Percentiles rank a stretch among this genome's conserved stretches.
These are phyloP conservation scores for Calycina marina DNA, from an alignment of 2,329 filamentous ascomycete species.

Conservation along the genomic window DNA sequence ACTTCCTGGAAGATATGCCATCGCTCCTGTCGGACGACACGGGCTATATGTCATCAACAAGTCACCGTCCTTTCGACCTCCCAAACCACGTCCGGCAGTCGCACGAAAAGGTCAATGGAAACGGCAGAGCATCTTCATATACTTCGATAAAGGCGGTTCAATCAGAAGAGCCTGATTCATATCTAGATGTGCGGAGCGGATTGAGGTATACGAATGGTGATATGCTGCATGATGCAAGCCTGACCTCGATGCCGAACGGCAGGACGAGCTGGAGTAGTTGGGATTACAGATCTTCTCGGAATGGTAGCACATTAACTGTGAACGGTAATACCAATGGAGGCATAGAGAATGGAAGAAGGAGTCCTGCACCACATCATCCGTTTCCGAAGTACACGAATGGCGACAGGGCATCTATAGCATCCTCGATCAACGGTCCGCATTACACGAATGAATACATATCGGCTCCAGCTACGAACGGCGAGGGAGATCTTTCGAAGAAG, in stretches of 20 bases:
- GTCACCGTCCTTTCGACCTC: slow-evolving; percentile 20
- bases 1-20: slow-evolving; percentile 35
- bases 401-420: slow-evolving; percentile 17
- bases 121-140: slow-evolving; percentile 17
- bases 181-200: slow-evolving; percentile 16
- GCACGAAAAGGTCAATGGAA: slow-evolving; percentile 22
- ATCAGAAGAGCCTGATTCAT: slow-evolving; percentile 20
- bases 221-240: slow-evolving; percentile 30
- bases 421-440: slow-evolving; percentile 17
- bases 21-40: slow-evolving; percentile 31
- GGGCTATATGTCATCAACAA: slow-evolving; percentile 18
- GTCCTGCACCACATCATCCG: slow-evolving; percentile 16
- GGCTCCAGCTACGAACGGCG: slow-evolving; percentile 13
- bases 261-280: slow-evolving; percentile 30
- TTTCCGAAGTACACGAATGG: slow-evolving; percentile 13
- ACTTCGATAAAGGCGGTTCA: slow-evolving; percentile 22
- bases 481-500: slow-evolving; percentile 12
- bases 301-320: slow-evolving; percentile 19
- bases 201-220: slow-evolving; percentile 18
- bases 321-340: slow-evolving; percentile 17
- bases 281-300: slow-evolving; percentile 19
- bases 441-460: slow-evolving; percentile 5
- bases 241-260: slow-evolving; percentile 44
- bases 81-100: slow-evolving; percentile 23
- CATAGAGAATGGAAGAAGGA: slow-evolving; percentile 20